Base-by-base conservation (phyloP, 257 asterid species). In the Solanum peruvianum region DNA sequence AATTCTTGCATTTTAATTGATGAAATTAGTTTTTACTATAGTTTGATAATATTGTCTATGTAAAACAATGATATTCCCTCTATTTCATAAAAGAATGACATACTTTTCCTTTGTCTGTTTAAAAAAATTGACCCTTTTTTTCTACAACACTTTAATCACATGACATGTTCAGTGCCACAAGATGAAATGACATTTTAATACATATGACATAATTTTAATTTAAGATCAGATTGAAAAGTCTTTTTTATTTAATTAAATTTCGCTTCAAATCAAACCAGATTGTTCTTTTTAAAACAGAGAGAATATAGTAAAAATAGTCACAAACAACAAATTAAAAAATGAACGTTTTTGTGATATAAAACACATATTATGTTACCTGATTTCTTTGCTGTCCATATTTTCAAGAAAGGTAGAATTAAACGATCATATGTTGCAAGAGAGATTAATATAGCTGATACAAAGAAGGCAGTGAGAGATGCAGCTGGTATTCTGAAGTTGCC, bases 381-480 rank as follows among this genome's bases (percentile, higher is more conserved):
- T 82, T 89, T 37, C 39, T 37, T 86, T 27, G 92, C 90, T 69
- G 33, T 86, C 88, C 87, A 85, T 86, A 52, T 86, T 80, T 86
- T 87, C 86, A 88, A 84, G 7, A 90, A 6, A 64, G 95, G 92
- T 25, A 89, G 64, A 72, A 92, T 31, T 16, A 91, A 16, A 39
- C 88, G 88, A 71, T 87, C 95, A 86, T 92, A 91, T 41, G 87
- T 42, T 23, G 90, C 93, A 64, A 88, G 81, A 25, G 86, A 81
- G 83, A 91, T 67, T 64, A 92, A 81, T 56, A 91, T 92, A 31
- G 93, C 89, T 6, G 88, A 82, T 5, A 91, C 93, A 13, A 92
- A 88, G 84, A 91, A 91, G 64, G 89, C 90, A 0, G 95, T 88
- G 60, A 90, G 69, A 35, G 93, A 90, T n/a, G 87, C 95, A 18